A percentile compares a stretch with the other conserved stretches of the same genome.
These are phyloP conservation scores for Xylona heveae DNA, from an alignment of 495 filamentous ascomycete species.

Conservation along the genomic window DNA sequence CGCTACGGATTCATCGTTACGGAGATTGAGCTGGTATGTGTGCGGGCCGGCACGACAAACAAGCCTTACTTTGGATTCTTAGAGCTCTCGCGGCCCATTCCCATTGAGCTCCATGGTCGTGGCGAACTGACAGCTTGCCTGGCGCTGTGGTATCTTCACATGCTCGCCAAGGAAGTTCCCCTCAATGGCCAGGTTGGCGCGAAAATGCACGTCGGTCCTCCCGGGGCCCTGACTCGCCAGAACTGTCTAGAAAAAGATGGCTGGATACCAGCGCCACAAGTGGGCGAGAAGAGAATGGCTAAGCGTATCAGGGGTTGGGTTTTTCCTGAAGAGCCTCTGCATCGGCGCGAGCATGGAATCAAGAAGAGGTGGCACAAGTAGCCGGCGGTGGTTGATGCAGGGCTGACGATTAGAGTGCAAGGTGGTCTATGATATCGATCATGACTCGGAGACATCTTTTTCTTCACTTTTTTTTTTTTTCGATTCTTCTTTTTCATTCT, in stretches of 20 bases:
- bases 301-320: conserved; percentile 73
- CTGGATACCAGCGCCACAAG: conserved; percentile 74
- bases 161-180: conserved; percentile 60
- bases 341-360: conserved; percentile 28
- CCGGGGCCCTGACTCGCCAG: conserved; percentile 52
- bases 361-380: conserved; percentile 7
- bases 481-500: too few relatives aligned
- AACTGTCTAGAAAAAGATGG: conserved; percentile 46
- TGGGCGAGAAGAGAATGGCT: conserved; percentile 64
- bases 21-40: conserved; percentile 81
- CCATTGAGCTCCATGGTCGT: too few relatives aligned
- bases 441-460: too few relatives aligned
- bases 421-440: too few relatives aligned
- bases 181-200: conserved; percentile 44
- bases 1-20: conserved; percentile 90
- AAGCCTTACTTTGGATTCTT: conserved; percentile 70
- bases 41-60: conserved; percentile 42
- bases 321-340: conserved; percentile 51
- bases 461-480: too few relatives aligned
- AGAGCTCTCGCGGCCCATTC: conserved; percentile 47
- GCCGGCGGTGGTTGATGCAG: too few relatives aligned
- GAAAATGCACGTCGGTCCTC: conserved; percentile 60
- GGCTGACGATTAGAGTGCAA: too few relatives aligned
- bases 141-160: conserved; percentile 59
- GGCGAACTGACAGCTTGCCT: conserved; percentile 53